Base-by-base conservation (phyloP, 2,329 filamentous ascomycete genomes). In the Neonectria faginata region DNA sequence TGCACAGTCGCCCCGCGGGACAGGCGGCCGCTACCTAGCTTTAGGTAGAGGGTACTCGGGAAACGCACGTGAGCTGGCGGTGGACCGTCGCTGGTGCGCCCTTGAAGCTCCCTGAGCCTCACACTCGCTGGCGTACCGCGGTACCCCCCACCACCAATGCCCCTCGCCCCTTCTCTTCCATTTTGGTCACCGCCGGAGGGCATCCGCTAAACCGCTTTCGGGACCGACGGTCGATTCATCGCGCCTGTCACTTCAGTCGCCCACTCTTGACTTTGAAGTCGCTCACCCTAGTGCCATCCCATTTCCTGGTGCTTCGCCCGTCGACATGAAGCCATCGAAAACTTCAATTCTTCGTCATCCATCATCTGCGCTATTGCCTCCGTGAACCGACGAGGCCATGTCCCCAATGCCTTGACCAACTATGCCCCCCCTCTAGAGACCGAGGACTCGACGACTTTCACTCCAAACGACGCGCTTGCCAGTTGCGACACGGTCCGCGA, bases 151-250 rank as follows among this genome's bases (percentile, higher is more conserved):
- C 62, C 52, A 52, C 25, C 57, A 7, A 54, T 25, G 45, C 45
- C 41, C 64, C 67, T 62, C 59, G 42, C 63, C 61, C 50, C 65
- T 67, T 64, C 71, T 66, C 3, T 67, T 64, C 70, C 67, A 3
- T 36, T 70, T 70, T 62, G 53, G 67, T 67, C 70, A 69, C 68
- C 70, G 67, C 65, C 61, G 50, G 25, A 51, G 31, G 29, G 50
- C 54, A 11, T 3, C 36, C 66, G 70, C 78, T 79, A 79, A 75
- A 45, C 77, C 69, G 36, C 25, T 74, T 75, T 73, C 71, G 78
- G 72, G 69, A 80, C 78, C 78, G 78, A 80, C 65, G 61, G 44
- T 60, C 56, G 44, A 67, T 65, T 64, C 62, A 67, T 67, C 63
- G 31, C 62, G 61, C 58, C 65, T 70, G 62, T 65, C 65, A 52